phyloP scores from a whole-genome alignment of 768 basidiomycete species.

The Naganishia onofrii region DNA sequence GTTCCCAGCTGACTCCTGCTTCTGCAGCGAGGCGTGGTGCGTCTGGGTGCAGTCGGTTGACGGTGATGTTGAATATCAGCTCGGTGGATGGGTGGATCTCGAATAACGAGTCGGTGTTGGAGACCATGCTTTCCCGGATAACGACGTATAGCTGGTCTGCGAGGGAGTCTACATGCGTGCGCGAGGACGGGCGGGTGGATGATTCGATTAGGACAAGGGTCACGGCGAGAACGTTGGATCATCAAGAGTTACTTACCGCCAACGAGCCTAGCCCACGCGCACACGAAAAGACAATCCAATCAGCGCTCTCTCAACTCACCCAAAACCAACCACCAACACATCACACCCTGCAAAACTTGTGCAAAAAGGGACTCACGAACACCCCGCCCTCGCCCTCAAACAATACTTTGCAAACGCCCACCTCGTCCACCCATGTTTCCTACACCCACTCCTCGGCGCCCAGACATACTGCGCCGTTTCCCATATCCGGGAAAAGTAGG shows the following conservation, averaged over 20 bases:
- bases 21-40: neutral
- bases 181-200: too few relatives aligned
- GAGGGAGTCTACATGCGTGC: constrained; percentile 9
- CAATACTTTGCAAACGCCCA: neutral
- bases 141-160: constrained; percentile 10
- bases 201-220: too few relatives aligned
- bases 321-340: too few relatives aligned
- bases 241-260: neutral
- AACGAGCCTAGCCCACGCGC: neutral
- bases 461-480: constrained; percentile 17
- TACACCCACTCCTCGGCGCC: neutral
- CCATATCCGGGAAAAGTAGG: neutral
- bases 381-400: constrained; percentile 11
- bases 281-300: neutral
- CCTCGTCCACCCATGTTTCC: neutral
- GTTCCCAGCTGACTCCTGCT: neutral
- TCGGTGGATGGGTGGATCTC: neutral
- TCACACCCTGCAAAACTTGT: too few relatives aligned
- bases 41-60: constrained; percentile 6
- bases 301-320: too few relatives aligned
- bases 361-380: constrained; percentile 26
- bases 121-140: neutral
- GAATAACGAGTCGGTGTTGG: neutral
- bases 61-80: neutral
- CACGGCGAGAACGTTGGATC: neutral